Evolutionary conservation across 371 early-diverging fungal species (phyloP).

Genomic region (Apophysomyces ossiformis): DNA sequence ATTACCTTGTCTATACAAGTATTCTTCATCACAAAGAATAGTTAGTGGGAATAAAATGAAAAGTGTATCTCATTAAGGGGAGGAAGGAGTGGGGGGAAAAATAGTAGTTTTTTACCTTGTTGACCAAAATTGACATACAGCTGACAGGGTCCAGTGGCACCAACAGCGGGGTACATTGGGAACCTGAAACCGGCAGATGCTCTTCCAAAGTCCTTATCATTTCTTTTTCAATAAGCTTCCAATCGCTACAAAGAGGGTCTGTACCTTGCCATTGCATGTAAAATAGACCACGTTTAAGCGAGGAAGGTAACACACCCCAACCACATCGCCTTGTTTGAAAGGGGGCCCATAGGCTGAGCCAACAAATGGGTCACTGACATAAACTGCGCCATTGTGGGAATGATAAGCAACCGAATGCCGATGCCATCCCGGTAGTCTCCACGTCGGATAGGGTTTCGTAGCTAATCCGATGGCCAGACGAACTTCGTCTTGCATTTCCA

Average conservation of each 20-base stretch:
- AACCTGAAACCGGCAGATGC: conserved; percentile 55
- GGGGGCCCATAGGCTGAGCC: conserved; percentile 64
- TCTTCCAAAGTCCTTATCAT: conserved; percentile 45
- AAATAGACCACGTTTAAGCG: conserved; percentile 72
- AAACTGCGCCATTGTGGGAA: conserved; percentile 56
- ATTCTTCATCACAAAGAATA: too few relatives aligned
- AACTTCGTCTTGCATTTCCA: conserved; percentile 51
- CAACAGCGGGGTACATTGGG: conserved; percentile 57
- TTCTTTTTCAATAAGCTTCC: background rate
- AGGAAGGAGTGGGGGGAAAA: conserved; percentile 27
- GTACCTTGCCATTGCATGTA: conserved; percentile 69
- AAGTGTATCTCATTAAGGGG: too few relatives aligned
- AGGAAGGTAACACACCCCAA: conserved; percentile 72
- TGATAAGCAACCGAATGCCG: conserved; percentile 72
- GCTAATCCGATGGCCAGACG: conserved; percentile 61
- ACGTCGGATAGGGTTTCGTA: conserved; percentile 66
- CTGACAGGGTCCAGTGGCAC: conserved; percentile 57
- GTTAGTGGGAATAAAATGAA: too few relatives aligned
- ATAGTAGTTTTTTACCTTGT: conserved; percentile 24
- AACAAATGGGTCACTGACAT: conserved; percentile 66
- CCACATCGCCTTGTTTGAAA: conserved; percentile 68
- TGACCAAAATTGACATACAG: conserved; percentile 62
- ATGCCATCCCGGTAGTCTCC: conserved; percentile 65
- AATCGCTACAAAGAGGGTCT: background rate
- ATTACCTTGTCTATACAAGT: too few relatives aligned